Base-by-base conservation (phyloP, 176 grass and related monocot genomes). In the Alloteropsis semialata region DNA sequence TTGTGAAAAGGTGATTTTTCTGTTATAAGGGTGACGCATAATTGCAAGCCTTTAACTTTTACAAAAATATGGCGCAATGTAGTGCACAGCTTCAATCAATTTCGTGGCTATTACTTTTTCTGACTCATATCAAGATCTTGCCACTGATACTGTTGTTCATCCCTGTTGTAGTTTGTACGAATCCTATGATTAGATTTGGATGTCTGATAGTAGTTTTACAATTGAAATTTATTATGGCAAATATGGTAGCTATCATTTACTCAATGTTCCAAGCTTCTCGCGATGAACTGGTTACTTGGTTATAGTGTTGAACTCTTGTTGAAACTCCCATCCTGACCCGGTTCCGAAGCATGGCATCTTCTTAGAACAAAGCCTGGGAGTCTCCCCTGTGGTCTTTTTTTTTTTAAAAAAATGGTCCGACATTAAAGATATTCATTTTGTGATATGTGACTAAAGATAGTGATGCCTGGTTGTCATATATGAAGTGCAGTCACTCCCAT, bases 1-100 rank as follows among this genome's bases (percentile, higher is more conserved):
- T 77, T 99, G 97, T 74, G 93, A 99, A 92, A 96, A 94, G 89
- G 93, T 98, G 74, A 46, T 38, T 56, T 71, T 73, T 0, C 37
- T 76, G 19, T 68, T 84, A 29, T 72, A 50, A 84, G 65, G 14
- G 5, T 71, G 45, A 66, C 59, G 3, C 19, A 14, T 53, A 28
- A 36, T 79, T 51, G 42, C 11, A 17, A 75, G 44, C 1, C 17
- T 18, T 71, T 4, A 78, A 30, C 32, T 84, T 53, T 54, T 14
- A 45, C 36, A 57, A 69, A 77, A 77, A 61, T 32, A 48, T 69
- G 9, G 2, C 59, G 27, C 15, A 72, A 29, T 72, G 36, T 65
- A 53, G 56, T 62, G 51, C 43, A 15, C 22, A 36, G 6, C 4
- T 43, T 56, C 19, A 57, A 7, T 74, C 18, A 45, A 42, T 74